Percentiles rank a stretch among this genome's conserved stretches.
These are phyloP conservation scores for Teratosphaeria epicoccoides DNA, from an alignment of 2,329 filamentous ascomycete genomes.

Conservation along the genomic window DNA sequence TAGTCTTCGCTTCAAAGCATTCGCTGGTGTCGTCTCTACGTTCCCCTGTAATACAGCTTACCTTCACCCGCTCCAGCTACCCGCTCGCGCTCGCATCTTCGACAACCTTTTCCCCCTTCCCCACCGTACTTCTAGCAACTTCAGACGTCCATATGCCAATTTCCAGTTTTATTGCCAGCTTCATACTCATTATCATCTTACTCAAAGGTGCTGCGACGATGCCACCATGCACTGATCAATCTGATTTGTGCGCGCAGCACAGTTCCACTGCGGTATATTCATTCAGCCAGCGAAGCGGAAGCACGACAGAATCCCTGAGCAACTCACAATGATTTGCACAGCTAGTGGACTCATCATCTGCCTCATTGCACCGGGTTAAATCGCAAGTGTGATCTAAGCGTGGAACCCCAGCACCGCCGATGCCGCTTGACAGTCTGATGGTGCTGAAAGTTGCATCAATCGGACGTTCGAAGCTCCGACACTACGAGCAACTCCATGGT, in stretches of 20 bases:
- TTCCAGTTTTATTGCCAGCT: not conserved
- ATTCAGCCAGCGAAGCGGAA: not conserved
- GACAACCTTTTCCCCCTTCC: no score
- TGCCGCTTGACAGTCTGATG: no score
- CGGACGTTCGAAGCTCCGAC: no score
- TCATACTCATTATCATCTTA: not conserved
- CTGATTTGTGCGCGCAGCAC: not conserved
- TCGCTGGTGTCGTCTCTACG: no score
- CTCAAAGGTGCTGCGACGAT: not conserved
- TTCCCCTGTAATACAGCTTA: not conserved
- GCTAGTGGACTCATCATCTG: not conserved
- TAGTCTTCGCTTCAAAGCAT: no score
- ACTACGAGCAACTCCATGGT: no score
- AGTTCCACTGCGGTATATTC: not conserved
- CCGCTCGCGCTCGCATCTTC: not conserved
- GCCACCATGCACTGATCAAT: not conserved
- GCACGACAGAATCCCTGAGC: not conserved
- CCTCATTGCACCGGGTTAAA: no score
- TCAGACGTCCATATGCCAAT: not conserved
- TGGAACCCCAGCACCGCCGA: no score
- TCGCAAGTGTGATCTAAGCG: no score
- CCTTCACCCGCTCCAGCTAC: not conserved
- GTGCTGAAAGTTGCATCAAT: no score
- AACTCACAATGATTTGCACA: no score
- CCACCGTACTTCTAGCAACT: no score